Evolutionary conservation across 2,329 filamentous ascomycete genomes (phyloP).

Genomic region (Anisogramma anomala): DNA sequence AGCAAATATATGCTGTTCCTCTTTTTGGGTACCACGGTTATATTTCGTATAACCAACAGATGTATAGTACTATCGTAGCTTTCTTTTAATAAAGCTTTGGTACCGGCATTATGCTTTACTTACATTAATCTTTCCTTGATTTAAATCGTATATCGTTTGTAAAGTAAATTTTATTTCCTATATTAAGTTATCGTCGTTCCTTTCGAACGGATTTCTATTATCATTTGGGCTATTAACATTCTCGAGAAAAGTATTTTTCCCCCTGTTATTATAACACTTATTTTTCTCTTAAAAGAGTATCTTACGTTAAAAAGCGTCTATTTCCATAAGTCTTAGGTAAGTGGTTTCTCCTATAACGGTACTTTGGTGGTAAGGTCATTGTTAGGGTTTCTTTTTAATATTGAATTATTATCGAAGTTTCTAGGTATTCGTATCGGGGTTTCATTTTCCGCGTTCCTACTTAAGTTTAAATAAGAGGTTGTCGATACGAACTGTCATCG

Average conservation of each 20-base stretch:
- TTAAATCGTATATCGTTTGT: too few relatives aligned
- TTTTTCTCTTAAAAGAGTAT: background rate
- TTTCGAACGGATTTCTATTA: too few relatives aligned
- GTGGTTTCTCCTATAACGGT: background rate
- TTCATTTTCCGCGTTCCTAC: background rate
- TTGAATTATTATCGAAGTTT: background rate
- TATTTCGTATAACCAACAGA: too few relatives aligned
- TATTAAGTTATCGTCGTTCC: too few relatives aligned
- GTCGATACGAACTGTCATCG: too few relatives aligned
- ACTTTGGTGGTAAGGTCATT: background rate
- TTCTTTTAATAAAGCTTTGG: background rate
- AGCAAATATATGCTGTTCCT: background rate
- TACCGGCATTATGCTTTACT: too few relatives aligned
- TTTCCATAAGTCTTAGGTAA: background rate
- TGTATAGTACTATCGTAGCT: background rate
- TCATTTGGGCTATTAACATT: background rate
- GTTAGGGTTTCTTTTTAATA: background rate
- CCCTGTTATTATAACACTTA: background rate
- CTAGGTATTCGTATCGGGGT: background rate
- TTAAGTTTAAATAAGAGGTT: background rate
- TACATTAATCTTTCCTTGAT: too few relatives aligned
- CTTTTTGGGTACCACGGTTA: too few relatives aligned
- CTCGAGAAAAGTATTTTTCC: background rate
- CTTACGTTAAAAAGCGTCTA: too few relatives aligned
- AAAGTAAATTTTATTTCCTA: too few relatives aligned